Evolutionary conservation across 108 stramenopile genomes (phyloP).

Genomic region (Aurantiochytrium sp.): DNA sequence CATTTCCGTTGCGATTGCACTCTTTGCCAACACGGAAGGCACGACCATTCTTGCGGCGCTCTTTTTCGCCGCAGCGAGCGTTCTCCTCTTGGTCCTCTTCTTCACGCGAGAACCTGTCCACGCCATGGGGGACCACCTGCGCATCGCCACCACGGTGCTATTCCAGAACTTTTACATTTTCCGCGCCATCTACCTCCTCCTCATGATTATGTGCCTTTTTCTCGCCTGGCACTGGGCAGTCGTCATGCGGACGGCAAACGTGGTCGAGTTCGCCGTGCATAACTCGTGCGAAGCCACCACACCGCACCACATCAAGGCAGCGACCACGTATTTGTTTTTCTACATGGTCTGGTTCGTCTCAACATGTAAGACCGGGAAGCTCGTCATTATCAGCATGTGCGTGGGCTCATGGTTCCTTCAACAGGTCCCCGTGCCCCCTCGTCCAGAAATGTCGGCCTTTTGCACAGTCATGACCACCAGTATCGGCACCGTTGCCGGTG

Average conservation of each 20-base stretch:
- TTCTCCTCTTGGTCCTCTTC: neutral
- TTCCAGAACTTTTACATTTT: neutral
- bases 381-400: neutral
- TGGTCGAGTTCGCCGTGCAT: neutral
- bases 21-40: neutral
- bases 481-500: neutral
- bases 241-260: neutral
- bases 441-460: neutral
- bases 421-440: neutral
- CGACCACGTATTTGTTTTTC: neutral
- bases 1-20: neutral
- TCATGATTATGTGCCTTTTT: neutral
- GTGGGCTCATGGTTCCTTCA: neutral
- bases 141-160: neutral
- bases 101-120: neutral
- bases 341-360: neutral
- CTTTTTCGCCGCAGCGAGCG: neutral
- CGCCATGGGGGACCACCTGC: neutral
- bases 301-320: neutral
- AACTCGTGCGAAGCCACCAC: neutral
- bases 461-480: neutral
- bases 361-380: neutral
- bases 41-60: neutral
- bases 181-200: neutral
- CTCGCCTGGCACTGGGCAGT: neutral